These are phyloP conservation scores for Hortaea sp. DNA, from an alignment of 2,329 filamentous ascomycete genomes.

Conservation along the genomic window DNA sequence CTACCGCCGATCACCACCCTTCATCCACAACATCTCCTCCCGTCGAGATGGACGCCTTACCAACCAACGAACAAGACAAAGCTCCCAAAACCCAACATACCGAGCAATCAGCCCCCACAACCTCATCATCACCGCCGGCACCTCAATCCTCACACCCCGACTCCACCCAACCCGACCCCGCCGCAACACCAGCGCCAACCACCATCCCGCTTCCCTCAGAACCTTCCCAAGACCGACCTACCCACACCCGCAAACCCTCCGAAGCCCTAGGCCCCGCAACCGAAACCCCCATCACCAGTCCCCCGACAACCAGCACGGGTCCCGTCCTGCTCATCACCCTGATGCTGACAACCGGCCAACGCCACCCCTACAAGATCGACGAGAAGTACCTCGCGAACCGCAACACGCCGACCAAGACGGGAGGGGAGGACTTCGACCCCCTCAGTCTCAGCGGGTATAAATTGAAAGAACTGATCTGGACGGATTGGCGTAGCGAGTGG, in stretches of 20 bases:
- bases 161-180: conserved; percentile 1
- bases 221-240: background rate
- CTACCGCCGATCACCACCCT: background rate
- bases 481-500: conserved; percentile 85
- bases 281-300: conserved; percentile 27
- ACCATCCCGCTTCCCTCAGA: background rate
- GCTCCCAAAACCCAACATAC: background rate
- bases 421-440: conserved; percentile 55
- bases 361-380: conserved; percentile 85
- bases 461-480: conserved; percentile 83
- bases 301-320: conserved; percentile 14
- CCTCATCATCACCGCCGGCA: background rate
- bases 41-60: conserved; percentile 5
- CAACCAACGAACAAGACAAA: background rate
- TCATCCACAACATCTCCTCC: conserved; percentile 2
- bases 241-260: conserved; percentile 29
- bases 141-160: background rate
- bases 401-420: conserved; percentile 59
- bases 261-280: conserved; percentile 40
- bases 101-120: background rate
- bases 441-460: conserved; percentile 89
- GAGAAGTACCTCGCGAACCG: conserved; percentile 75
- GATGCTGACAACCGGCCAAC: conserved; percentile 62
- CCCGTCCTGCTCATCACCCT: conserved; percentile 63
- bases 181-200: conserved; percentile 3